Evolutionary conservation across 202 grass and related monocot genomes (phyloP).

Genomic region (Eragrostis tef): DNA sequence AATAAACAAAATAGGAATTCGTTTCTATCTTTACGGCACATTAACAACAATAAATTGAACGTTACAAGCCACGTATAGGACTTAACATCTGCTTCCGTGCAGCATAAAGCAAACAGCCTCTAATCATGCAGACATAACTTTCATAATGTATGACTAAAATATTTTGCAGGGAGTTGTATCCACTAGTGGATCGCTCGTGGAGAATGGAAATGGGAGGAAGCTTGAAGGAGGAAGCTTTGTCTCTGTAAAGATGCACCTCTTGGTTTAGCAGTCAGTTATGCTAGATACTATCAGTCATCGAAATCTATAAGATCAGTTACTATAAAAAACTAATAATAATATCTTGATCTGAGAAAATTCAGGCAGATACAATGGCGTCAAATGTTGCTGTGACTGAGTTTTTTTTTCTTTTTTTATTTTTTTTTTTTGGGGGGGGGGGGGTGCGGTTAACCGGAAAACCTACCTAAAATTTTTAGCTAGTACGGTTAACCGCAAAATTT

Average conservation of each 20-base stretch:
- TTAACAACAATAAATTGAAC: background rate
- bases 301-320: background rate
- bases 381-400: background rate
- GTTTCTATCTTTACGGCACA: background rate
- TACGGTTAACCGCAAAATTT: too few species aligned
- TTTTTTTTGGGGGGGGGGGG: background rate
- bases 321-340: background rate
- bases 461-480: too few species aligned
- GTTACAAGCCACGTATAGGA: background rate
- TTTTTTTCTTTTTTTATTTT: too few species aligned
- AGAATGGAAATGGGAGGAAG: slow-evolving; percentile 78
- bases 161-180: slow-evolving; percentile 74
- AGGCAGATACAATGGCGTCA: background rate
- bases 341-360: background rate
- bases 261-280: background rate
- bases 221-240: slow-evolving; percentile 71
- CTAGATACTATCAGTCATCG: background rate
- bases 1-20: background rate
- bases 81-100: slow-evolving; percentile 18
- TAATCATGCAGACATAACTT: background rate
- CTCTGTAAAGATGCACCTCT: slow-evolving; percentile 40
- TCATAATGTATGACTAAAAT: slow-evolving; percentile 27
- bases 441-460: too few species aligned
- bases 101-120: slow-evolving; percentile 16
- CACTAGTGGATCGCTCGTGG: slow-evolving; percentile 81